phyloP scores from a whole-genome alignment of 2,329 filamentous ascomycete species.

The Claviceps quebecensis region DNA sequence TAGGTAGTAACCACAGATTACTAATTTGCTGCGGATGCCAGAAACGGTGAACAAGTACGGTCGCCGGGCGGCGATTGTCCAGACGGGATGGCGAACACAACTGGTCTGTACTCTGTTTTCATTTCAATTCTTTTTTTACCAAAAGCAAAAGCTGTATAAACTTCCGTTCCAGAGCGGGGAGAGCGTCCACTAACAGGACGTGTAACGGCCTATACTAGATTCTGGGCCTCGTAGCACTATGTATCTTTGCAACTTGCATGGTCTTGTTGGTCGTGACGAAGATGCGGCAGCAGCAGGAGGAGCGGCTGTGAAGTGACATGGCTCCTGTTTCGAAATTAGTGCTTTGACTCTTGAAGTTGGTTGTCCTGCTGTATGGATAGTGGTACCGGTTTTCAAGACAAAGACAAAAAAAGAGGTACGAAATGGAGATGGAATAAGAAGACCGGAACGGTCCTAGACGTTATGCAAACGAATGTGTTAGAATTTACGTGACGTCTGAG shows the following conservation, averaged over 20 bases:
- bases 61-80: slow-evolving; percentile 65
- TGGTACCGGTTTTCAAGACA: neutral
- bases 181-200: neutral
- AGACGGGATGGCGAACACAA: slow-evolving; percentile 89
- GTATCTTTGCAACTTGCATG: slow-evolving; percentile 52
- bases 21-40: slow-evolving; percentile 11
- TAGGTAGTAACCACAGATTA: too few relatives aligned
- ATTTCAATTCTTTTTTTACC: neutral
- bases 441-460: too few relatives aligned
- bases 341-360: neutral
- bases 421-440: neutral
- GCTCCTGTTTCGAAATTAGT: neutral
- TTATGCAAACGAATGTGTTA: too few relatives aligned
- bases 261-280: slow-evolving; percentile 41
- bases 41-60: slow-evolving; percentile 69
- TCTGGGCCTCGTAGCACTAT: slow-evolving; percentile 44
- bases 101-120: slow-evolving; percentile 34
- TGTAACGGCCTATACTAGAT: slow-evolving; percentile 26
- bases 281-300: neutral
- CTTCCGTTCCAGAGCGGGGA: too few relatives aligned
- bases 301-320: neutral
- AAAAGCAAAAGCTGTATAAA: too few relatives aligned
- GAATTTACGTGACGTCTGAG: too few relatives aligned
- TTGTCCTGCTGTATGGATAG: neutral
- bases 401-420: neutral